Evolutionary conservation across 208 protist species (phyloP).

Genomic region (Blastocrithidia nonstop): DNA sequence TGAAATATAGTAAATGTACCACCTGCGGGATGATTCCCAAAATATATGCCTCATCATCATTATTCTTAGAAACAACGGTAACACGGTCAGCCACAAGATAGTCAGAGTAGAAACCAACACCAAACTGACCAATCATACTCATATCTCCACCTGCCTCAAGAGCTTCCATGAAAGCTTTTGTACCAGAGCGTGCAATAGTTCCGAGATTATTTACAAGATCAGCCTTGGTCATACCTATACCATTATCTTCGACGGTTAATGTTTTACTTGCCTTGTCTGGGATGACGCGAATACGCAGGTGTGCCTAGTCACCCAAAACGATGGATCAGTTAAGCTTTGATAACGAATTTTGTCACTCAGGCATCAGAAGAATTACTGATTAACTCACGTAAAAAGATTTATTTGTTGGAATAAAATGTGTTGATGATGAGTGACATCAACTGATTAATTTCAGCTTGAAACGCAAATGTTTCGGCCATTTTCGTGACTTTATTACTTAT

Average conservation of each 20-base stretch:
- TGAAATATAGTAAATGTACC: conserved; percentile 88
- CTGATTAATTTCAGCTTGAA: conserved; percentile 94
- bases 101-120: conserved; percentile 99
- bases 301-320: conserved; percentile 47
- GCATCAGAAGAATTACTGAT: conserved; percentile 99
- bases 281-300: conserved; percentile 88
- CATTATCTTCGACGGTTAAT: conserved; percentile 95
- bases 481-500: no score
- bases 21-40: conserved; percentile 96
- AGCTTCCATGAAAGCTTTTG: conserved; percentile 91
- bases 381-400: conserved; percentile 99
- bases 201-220: conserved; percentile 98
- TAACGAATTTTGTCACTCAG: conserved; percentile 99
- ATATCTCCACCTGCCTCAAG: conserved; percentile 34
- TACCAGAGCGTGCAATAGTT: conserved; percentile 98
- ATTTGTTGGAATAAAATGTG: conserved; percentile 98
- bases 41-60: conserved; percentile 86
- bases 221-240: conserved; percentile 99
- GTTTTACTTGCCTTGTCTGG: conserved; percentile 78
- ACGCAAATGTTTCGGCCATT: conserved; percentile 22
- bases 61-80: conserved; percentile 90
- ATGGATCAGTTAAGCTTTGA: conserved; percentile 89
- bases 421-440: conserved; percentile 98
- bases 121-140: conserved; percentile 99
- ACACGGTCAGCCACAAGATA: conserved; percentile 99